A percentile compares a stretch with the other conserved stretches of the same genome.
These are phyloP conservation scores for Mimosa bimucronata DNA, from an alignment of 306 rosid species.

Conservation along the genomic window DNA sequence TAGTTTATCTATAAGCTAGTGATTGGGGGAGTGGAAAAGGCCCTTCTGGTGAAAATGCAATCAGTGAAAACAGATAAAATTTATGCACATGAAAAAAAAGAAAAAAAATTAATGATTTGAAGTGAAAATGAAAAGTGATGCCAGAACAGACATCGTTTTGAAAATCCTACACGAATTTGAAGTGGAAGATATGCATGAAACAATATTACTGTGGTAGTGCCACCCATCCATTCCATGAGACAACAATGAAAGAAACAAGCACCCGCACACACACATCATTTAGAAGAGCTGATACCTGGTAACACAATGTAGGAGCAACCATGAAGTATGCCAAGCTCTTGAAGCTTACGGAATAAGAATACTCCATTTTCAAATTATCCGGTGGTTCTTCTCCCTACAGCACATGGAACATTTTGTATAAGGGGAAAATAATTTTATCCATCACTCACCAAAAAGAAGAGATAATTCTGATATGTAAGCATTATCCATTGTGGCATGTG, in stretches of 20 bases:
- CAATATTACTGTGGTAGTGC: neutral
- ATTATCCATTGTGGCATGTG: slow-evolving; percentile 25
- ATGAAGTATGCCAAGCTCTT: slow-evolving; percentile 84
- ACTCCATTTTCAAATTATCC: slow-evolving; percentile 47
- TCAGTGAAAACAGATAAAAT: neutral
- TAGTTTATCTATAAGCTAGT: neutral
- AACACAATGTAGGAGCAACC: slow-evolving; percentile 97
- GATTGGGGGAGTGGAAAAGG: neutral
- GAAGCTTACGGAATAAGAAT: slow-evolving; percentile 60
- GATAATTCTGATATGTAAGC: neutral
- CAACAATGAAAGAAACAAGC: slow-evolving; percentile 22
- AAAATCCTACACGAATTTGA: slow-evolving; percentile 20
- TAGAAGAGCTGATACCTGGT: slow-evolving; percentile 68
- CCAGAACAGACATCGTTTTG: neutral
- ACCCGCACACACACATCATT: neutral
- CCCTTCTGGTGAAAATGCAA: neutral
- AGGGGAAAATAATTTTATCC: neutral
- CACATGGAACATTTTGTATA: slow-evolving; percentile 37
- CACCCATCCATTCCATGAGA: slow-evolving; percentile 31
- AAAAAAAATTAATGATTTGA: neutral
- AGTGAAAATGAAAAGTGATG: neutral
- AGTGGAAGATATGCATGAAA: slow-evolving; percentile 9
- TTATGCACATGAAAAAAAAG: neutral
- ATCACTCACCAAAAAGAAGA: slow-evolving; percentile 30
- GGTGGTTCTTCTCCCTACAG: slow-evolving; percentile 69